Evolutionary conservation across 169 alveolate species (phyloP), one percentile per base, ranked within the genome.

Genomic region (Cryptosporidium sp.): DNA sequence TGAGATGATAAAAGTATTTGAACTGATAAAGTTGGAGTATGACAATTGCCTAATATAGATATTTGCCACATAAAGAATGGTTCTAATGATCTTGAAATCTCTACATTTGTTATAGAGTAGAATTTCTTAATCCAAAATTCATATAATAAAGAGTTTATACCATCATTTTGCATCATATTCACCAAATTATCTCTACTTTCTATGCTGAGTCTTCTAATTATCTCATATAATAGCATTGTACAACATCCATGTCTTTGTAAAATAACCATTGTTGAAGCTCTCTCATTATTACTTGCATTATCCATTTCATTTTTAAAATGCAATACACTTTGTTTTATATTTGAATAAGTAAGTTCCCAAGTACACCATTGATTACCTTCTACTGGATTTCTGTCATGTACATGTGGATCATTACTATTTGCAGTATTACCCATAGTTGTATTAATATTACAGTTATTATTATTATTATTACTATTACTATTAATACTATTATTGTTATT

Each of bases 51-150:
- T 18, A 80, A 60, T 45, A 29, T 21, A 16, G 89, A 62, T 16
- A 58, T 80, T 65, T 80, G 89, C 89, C 89, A 80, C 67, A 62
- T 23, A 80, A 80, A 80, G 2, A 80, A 65, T 18, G 89, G 89
- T 26, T 80, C 89, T 12, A 80, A 58, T n/a, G 75, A 62, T 44
- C 89, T 80, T 21, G 73, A 80, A 44, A 80, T 58, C 37, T 80
- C 89, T 3, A 29, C 16, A 62, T 62, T 61, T 3, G 35, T 80
- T 18, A 80, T 80, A 10, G 89, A 44, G 42, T 12, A 44, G 70
- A 65, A 60, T 33, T 80, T 80, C 39, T 65, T 58, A 23, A 80
- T 80, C 89, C 89, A 80, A 60, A 80, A 80, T 3, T 80, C 89
- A 65, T 80, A 80, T 29, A 80, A 65, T 16, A 62, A 45, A 29